phyloP scores from a whole-genome alignment of 1,139 yeast species.

The Taphrina pruni region DNA sequence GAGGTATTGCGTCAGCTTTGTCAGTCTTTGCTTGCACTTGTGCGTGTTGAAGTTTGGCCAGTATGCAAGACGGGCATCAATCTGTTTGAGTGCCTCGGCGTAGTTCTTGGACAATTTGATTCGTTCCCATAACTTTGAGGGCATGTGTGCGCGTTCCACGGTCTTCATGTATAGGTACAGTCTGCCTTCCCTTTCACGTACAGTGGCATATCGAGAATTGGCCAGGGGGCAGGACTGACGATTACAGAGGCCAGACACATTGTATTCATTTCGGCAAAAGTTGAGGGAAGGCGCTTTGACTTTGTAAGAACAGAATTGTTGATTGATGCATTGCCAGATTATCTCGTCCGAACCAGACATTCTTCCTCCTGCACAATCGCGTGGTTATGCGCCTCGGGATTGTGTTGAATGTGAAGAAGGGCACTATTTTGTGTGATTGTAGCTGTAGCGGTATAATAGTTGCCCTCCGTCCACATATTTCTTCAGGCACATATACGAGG shows the following conservation, averaged over 20 bases:
- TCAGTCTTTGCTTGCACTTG: slow-evolving; percentile 93
- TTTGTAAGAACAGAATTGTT: slow-evolving; percentile 87
- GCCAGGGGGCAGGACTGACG: slow-evolving; percentile 96
- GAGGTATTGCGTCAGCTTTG: slow-evolving; percentile 92
- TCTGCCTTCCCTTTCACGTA: slow-evolving; percentile 84
- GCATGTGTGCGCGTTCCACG: slow-evolving; percentile 95
- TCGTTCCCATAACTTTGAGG: slow-evolving; percentile 92
- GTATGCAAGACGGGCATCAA: slow-evolving; percentile 82
- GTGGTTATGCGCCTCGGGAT: not conserved
- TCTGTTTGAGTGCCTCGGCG: slow-evolving; percentile 80
- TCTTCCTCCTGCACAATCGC: not conserved
- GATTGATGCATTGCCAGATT: slow-evolving; percentile 90
- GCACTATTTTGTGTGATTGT: not conserved
- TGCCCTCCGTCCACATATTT: slow-evolving; percentile 13
- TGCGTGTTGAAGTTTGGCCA: slow-evolving; percentile 93
- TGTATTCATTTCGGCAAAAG: slow-evolving; percentile 65
- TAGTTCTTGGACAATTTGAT: slow-evolving; percentile 87
- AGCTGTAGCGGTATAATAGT: not conserved
- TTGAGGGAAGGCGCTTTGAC: slow-evolving; percentile 55
- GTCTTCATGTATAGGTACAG: slow-evolving; percentile 93
- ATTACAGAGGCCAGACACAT: slow-evolving; percentile 84
- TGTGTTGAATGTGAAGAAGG: not conserved
- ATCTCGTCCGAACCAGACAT: slow-evolving; percentile 56
- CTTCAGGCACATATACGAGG: slow-evolving; percentile 11
- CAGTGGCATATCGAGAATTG: slow-evolving; percentile 93